These are phyloP conservation scores for Nannizziopsis arthrosporioides DNA, from an alignment of 2,329 filamentous ascomycete genomes.

Conservation along the genomic window DNA sequence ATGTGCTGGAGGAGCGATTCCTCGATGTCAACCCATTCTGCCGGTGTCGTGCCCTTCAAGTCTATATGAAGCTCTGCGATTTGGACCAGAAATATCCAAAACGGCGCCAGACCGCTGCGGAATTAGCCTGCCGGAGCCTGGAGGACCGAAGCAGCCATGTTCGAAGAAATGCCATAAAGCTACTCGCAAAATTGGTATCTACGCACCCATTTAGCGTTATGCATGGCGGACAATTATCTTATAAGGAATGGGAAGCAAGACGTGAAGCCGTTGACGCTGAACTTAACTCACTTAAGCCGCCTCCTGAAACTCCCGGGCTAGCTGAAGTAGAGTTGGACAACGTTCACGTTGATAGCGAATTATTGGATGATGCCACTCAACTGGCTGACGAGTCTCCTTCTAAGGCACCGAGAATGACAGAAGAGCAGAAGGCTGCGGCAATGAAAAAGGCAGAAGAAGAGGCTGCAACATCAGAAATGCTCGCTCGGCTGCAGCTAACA, in stretches of 20 bases:
- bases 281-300: constrained; percentile 68
- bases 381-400: constrained; percentile 54
- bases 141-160: constrained; percentile 99
- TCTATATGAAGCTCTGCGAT: constrained; percentile 82
- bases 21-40: constrained; percentile 95
- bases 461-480: constrained; percentile 75
- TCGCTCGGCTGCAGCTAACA: constrained; percentile 77
- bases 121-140: constrained; percentile 75
- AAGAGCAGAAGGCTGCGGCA: constrained; percentile 62
- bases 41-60: constrained; percentile 79
- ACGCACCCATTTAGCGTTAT: constrained; percentile 90
- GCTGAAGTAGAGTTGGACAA: constrained; percentile 50
- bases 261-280: constrained; percentile 74
- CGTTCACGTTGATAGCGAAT: constrained; percentile 61
- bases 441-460: constrained; percentile 74
- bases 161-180: constrained; percentile 83
- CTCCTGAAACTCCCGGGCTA: constrained; percentile 60
- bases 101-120: constrained; percentile 72
- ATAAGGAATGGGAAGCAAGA: constrained; percentile 73
- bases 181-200: constrained; percentile 75
- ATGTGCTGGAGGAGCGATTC: constrained; percentile 91
- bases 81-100: constrained; percentile 95
- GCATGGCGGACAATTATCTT: constrained; percentile 74
- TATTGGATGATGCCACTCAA: constrained; percentile 83
- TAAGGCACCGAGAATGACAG: constrained; percentile 58